Evolutionary conservation across 1,284 basidiomycete species (phyloP).

Genomic region (Microbotryum silenes-acaulis): DNA sequence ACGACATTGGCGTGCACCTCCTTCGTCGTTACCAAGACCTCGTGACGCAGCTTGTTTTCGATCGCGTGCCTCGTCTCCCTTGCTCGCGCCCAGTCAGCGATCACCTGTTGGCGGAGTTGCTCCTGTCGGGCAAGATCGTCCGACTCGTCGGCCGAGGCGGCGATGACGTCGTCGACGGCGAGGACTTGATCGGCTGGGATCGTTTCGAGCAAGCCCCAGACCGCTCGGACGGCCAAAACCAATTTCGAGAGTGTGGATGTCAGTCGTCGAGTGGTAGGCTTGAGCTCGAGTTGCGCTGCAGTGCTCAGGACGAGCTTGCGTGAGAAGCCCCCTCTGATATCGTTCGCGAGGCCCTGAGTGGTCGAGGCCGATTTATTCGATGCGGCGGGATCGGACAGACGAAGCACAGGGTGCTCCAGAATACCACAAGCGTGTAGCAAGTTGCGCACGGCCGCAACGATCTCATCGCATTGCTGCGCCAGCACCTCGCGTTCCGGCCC

Average conservation of each 20-base stretch:
- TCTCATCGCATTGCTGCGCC: constrained; percentile 35
- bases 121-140: constrained; percentile 14
- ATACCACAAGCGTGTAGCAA: constrained; percentile 38
- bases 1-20: constrained; percentile 67
- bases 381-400: background rate
- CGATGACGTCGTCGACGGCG: constrained; percentile 23
- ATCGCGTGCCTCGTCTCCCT: constrained; percentile 20
- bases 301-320: constrained; percentile 7
- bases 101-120: constrained; percentile 11
- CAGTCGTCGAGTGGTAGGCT: constrained; percentile 43
- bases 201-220: constrained; percentile 37
- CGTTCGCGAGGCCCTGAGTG: constrained; percentile 2
- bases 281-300: constrained; percentile 36
- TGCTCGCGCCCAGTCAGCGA: constrained; percentile 5
- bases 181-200: constrained; percentile 27
- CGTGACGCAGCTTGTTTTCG: constrained; percentile 31
- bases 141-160: constrained; percentile 8
- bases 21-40: constrained; percentile 51
- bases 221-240: constrained; percentile 43
- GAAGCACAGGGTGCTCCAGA: constrained; percentile 16
- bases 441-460: constrained; percentile 57
- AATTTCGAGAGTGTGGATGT: constrained; percentile 46
- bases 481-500: constrained; percentile 14
- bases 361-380: background rate
- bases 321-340: constrained; percentile 9